These are phyloP conservation scores for Sphenostylis stenocarpa DNA, from an alignment of 306 rosid species.

Conservation along the genomic window DNA sequence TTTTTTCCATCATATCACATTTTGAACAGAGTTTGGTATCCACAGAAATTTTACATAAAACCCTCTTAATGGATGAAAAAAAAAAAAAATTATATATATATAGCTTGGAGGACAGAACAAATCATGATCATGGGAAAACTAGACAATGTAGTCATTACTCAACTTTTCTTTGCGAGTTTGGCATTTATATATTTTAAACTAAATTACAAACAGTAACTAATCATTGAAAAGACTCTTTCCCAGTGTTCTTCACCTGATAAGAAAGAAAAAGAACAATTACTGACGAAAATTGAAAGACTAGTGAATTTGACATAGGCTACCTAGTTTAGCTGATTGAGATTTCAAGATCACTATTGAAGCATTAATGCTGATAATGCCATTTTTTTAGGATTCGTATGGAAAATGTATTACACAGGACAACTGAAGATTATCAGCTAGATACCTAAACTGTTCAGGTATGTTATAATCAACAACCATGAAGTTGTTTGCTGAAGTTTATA, in stretches of 20 bases:
- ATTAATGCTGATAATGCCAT: neutral
- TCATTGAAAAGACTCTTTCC: slow-evolving; percentile 73
- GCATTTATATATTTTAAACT: neutral
- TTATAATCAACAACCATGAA: no score
- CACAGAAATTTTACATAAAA: no score
- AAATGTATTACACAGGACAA: no score
- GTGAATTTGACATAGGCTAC: neutral
- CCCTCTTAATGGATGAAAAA: neutral
- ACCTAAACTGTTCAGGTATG: no score
- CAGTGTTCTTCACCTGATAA: slow-evolving; percentile 72
- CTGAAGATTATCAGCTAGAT: no score
- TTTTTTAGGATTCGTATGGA: neutral
- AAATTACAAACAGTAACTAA: neutral
- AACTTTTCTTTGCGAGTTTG: neutral
- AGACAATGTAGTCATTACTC: neutral
- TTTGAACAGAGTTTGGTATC: no score
- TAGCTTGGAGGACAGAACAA: neutral
- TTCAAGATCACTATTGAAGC: slow-evolving; percentile 1
- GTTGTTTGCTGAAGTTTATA: no score
- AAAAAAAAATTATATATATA: no score
- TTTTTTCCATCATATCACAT: no score
- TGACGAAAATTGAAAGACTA: neutral
- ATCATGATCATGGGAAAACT: neutral
- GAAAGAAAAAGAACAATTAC: neutral
- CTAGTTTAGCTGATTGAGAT: neutral